phyloP scores from a whole-genome alignment of 2,329 filamentous ascomycete genomes.

The Coniochaeta sp. region DNA sequence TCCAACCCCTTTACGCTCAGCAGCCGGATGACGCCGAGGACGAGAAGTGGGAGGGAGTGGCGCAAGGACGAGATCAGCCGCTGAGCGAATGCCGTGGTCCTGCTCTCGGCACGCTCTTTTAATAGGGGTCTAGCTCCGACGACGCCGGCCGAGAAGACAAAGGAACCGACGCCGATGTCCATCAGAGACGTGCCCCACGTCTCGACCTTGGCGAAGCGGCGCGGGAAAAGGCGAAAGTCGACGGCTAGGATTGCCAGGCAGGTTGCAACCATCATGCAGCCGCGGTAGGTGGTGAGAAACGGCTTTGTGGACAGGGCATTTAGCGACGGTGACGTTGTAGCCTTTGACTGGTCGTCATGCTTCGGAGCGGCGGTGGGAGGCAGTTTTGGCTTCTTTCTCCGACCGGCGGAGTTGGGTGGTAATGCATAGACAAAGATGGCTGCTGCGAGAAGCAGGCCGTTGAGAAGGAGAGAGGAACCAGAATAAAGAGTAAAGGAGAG shows the following conservation, averaged over 20 bases:
- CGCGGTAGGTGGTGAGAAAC: constrained; percentile 87
- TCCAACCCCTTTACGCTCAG: constrained; percentile 89
- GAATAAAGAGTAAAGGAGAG: constrained; percentile 85
- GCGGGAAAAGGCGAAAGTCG: constrained; percentile 87
- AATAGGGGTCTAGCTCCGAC: constrained; percentile 80
- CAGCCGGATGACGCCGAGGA: constrained; percentile 73
- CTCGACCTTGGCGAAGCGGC: constrained; percentile 94
- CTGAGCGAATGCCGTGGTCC: constrained; percentile 38
- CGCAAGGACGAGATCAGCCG: constrained; percentile 63
- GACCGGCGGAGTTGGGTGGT: constrained; percentile 31
- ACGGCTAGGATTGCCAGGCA: constrained; percentile 93
- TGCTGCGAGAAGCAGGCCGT: constrained; percentile 65
- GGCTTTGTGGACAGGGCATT: constrained; percentile 71
- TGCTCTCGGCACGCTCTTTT: constrained; percentile 54
- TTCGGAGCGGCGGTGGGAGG: constrained; percentile 30
- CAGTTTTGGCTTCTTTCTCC: constrained; percentile 35
- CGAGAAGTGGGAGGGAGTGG: constrained; percentile 75
- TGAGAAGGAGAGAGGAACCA: constrained; percentile 64
- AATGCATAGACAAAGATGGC: constrained; percentile 55
- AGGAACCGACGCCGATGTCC: constrained; percentile 95
- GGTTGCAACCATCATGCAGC: constrained; percentile 84
- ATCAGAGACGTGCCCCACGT: constrained; percentile 99
- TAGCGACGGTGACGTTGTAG: constrained; percentile 15
- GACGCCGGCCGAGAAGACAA: constrained; percentile 89
- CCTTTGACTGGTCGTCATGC: constrained; percentile 1